Percentiles rank a stretch among this genome's conserved stretches.
Conservation (phyloP, 2,329 filamentous ascomycete species). For the Fusarium stilboides region DNA sequence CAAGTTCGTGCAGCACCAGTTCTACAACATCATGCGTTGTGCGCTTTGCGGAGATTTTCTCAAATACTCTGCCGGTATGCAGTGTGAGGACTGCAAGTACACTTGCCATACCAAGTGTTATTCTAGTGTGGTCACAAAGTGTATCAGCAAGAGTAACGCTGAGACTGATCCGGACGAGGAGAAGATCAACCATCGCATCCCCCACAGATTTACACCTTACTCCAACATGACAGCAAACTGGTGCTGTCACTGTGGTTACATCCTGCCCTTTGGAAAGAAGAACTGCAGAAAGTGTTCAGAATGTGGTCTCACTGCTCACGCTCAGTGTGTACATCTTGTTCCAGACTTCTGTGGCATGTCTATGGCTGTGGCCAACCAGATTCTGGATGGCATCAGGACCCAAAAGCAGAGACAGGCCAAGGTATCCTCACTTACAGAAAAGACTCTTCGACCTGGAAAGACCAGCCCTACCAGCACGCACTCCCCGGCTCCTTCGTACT, state of each 20-base stretch:
- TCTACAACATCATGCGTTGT: constrained; percentile 99
- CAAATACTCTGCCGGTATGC: constrained; percentile 99
- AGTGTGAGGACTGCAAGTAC: constrained; percentile 99
- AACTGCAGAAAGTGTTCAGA: constrained; percentile 95
- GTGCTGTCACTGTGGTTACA: constrained; percentile 99
- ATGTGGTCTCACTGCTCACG: constrained; percentile 92
- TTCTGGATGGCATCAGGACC: constrained; percentile 86
- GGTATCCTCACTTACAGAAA: constrained; percentile 72
- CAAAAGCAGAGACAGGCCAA: constrained; percentile 79
- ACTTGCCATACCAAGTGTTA: constrained; percentile 99
- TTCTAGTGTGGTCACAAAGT: constrained; percentile 96
- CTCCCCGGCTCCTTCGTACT: constrained; percentile 55
- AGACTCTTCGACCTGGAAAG: constrained; percentile 74
- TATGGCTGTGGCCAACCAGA: constrained; percentile 96
- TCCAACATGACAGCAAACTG: constrained; percentile 98
- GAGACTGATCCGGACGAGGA: constrained; percentile 99
- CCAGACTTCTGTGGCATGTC: constrained; percentile 99
- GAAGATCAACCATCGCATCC: constrained; percentile 99
- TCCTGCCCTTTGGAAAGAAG: constrained; percentile 94
- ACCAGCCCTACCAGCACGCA: constrained; percentile 59
- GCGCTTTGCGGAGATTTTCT: constrained; percentile 97
- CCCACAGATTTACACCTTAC: constrained; percentile 96
- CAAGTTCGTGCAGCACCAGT: constrained; percentile 98
- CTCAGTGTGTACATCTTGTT: constrained; percentile 92
- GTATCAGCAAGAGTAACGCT: constrained; percentile 99